Percentiles rank a stretch among this genome's conserved stretches.
Conservation (phyloP, 371 early-diverging fungal genomes). For the Cokeromyces recurvatus region DNA sequence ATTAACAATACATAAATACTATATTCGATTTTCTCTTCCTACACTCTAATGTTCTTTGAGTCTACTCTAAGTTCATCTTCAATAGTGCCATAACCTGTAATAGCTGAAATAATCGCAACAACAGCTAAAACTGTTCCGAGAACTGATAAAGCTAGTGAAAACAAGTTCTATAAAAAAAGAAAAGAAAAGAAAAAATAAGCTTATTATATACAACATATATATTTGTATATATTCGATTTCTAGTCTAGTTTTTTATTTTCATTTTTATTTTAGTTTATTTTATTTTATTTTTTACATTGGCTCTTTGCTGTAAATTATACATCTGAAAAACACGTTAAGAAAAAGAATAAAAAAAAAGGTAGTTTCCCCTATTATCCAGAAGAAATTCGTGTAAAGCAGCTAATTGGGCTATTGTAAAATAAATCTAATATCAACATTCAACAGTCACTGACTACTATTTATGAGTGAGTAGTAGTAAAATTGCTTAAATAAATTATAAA, state of each 20-base stretch:
- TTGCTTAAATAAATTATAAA: too few species aligned
- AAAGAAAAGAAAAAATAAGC: too few species aligned
- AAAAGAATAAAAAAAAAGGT: too few species aligned
- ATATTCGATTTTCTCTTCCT: not conserved
- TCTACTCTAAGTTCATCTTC: conserved; percentile 38
- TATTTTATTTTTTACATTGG: conserved; percentile 50
- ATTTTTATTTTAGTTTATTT: not conserved
- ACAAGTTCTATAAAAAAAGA: conserved; percentile 43
- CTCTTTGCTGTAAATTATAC: conserved; percentile 58
- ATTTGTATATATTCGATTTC: not conserved
- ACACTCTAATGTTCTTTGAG: conserved; percentile 54
- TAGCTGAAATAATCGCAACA: conserved; percentile 41
- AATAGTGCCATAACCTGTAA: conserved; percentile 41
- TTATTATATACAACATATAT: too few species aligned
- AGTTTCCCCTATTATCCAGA: too few species aligned
- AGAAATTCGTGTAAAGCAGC: too few species aligned
- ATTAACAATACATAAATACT: too few species aligned
- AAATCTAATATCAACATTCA: too few species aligned
- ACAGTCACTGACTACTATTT: too few species aligned
- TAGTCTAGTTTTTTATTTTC: not conserved
- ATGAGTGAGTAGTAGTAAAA: too few species aligned
- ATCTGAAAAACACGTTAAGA: too few species aligned
- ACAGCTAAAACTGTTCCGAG: conserved; percentile 56
- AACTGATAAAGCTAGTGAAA: conserved; percentile 67
- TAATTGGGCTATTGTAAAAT: too few species aligned